Evolutionary conservation across 805 yeast species (phyloP), one percentile per base, ranked within the genome.

Genomic region (Metschnikowia corniflorae): DNA sequence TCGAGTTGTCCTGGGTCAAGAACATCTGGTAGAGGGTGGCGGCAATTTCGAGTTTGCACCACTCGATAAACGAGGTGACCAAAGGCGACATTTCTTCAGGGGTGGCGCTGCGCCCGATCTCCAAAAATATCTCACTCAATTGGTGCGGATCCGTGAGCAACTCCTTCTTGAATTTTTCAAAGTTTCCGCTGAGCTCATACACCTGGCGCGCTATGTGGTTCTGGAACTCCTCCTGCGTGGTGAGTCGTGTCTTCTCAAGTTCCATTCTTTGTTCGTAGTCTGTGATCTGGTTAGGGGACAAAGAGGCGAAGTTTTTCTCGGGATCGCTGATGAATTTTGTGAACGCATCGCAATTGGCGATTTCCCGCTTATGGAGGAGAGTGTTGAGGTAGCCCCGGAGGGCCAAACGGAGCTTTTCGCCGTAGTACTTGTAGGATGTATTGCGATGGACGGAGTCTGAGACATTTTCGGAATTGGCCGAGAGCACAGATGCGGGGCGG

Each of bases 21-120:
- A 88, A 82, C 25, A 83, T 49, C 46, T 86, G 87, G 59, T 86
- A 89, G 3, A 91, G 62, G 0, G 95, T 82, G 0, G 95, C 84
- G 0, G 97, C 86, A 7, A 86, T 60, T 55, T 88, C 91, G 8
- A 91, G 75, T 43, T 87, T 78, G 42, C 82, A 75, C 86, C 96
- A 82, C 48, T 85, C 87, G 27, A 86, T 68, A 46, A 89, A 80
- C 31, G 85, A 74, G 44, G 71, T 69, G 29, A 88, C 65, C 25
- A 84, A 68, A 2, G 84, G 82, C 5, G 91, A 76, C 32, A 87
- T 64, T 7, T 83, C 77, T 9, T 61, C 60, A 6, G 85, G 71
- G 10, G 62, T 65, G 0, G 63, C 57, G 26, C 79, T 73, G 3
- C 58, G 54, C 35, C 82, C 82, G 17, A 93, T 65, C 49, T 87